Base-by-base conservation (phyloP, 257 asterid species). In the Leonotis leonurus region DNA sequence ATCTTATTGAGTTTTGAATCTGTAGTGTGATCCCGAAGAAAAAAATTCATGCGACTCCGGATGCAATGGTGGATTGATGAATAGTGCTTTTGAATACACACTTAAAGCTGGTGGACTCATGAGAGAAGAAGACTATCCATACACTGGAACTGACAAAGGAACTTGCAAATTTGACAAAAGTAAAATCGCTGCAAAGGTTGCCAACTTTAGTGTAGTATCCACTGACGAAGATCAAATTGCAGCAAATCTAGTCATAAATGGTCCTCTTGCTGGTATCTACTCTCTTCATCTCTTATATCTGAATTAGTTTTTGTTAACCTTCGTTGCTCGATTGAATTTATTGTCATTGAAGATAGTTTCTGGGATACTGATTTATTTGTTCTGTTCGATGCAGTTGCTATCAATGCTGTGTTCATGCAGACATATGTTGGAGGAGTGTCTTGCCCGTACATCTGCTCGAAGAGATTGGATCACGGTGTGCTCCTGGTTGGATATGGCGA, bases 1-100 rank as follows among this genome's bases (percentile, higher is more conserved):
- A 3, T 17, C 24, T 29, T 13, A 35, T 3, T 35, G 5, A 35
- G 18, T 32, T 24, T 58, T 39, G 8, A 17, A 22, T 27, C 66
- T 64, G 66, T 80, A 90, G 97, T 90, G 97, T 73, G 97, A 87
- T 64, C 97, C 95, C 36, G 92, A 83, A 58, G 95, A 90, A 55
- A 60, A 70, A 52, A 81, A 27, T 65, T 73, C 95, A 39, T 90
- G 97, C 18, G 97, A 90, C 60, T 62, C 95, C 0, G 97, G 97
- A 21, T 90, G 97, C 89, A 78, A 20, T 56, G 97, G 95, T 18
- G 97, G 97, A 24, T 79, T 90, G 48, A 90, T 90, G 97, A 90
- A 85, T 57, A 89, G 85, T 70, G 97, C 97, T 29, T 86, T 89
- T 56, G 90, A 89, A 49, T 90, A 90, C 76, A 74, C 97, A 0